Evolutionary conservation across 768 basidiomycete species (phyloP).

Genomic region (Russula abietina): DNA sequence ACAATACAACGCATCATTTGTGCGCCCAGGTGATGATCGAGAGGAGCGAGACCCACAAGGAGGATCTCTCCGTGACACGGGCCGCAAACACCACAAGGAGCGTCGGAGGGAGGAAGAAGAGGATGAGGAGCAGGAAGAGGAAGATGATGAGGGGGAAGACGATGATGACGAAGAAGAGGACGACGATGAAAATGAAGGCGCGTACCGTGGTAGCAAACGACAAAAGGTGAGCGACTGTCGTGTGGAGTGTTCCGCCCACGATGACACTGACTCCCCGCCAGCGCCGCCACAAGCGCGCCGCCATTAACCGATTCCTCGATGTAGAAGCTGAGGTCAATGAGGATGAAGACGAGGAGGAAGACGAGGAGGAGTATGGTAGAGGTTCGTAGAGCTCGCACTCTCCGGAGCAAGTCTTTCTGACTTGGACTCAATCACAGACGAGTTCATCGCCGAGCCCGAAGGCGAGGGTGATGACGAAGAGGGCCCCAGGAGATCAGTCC

Average conservation of each 20-base stretch:
- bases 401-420: constrained; percentile 7
- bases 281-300: constrained; percentile 61
- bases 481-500: constrained; percentile 41
- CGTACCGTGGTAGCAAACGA: constrained; percentile 49
- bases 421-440: constrained; percentile 39
- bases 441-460: constrained; percentile 60
- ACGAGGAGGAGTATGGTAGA: constrained; percentile 64
- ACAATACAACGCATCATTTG: constrained; percentile 29
- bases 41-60: constrained; percentile 34
- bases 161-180: constrained; percentile 39
- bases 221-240: constrained; percentile 44
- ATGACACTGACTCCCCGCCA: constrained; percentile 27
- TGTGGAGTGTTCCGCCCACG: background rate
- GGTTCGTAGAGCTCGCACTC: constrained; percentile 29
- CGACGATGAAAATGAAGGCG: constrained; percentile 37
- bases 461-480: constrained; percentile 64
- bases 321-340: constrained; percentile 94
- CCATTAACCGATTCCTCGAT: constrained; percentile 84
- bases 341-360: constrained; percentile 93
- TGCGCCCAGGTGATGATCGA: constrained; percentile 27
- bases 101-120: constrained; percentile 33
- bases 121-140: constrained; percentile 40
- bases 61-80: constrained; percentile 29
- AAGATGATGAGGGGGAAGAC: constrained; percentile 34
- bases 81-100: constrained; percentile 37